Evolutionary conservation across 2,329 filamentous ascomycete genomes (phyloP).

Genomic region (Aureobasidium namibiae): DNA sequence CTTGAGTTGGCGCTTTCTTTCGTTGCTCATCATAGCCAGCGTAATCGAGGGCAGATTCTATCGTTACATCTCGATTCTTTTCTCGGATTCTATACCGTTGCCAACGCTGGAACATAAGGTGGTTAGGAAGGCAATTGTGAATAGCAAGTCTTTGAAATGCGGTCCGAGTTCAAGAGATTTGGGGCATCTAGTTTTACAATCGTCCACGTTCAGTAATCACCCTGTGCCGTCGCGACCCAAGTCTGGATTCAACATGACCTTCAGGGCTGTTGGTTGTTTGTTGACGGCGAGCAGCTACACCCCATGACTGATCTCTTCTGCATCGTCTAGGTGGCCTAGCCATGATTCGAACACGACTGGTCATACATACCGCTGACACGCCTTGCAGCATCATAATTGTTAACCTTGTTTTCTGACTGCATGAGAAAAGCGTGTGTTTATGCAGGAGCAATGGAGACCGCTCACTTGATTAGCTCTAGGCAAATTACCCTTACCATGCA

Average conservation of each 20-base stretch:
- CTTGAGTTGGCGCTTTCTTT: not conserved
- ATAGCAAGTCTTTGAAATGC: not conserved
- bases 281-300: not conserved
- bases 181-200: not conserved
- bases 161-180: not conserved
- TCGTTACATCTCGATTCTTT: not conserved
- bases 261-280: not conserved
- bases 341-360: not conserved
- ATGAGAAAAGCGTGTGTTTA: not conserved
- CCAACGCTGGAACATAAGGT: not conserved
- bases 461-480: not conserved
- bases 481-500: not conserved
- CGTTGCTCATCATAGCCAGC: not conserved
- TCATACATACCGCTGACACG: not conserved
- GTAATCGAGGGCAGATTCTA: not conserved
- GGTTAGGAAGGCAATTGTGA: not conserved
- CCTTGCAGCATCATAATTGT: not conserved
- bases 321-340: not conserved
- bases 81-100: not conserved
- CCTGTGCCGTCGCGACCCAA: too few species aligned
- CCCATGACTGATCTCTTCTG: not conserved
- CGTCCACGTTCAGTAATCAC: too few species aligned
- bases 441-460: not conserved
- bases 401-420: not conserved
- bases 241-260: not conserved